Base-by-base conservation (phyloP, 306 rosid species). In the Quercus suber region DNA sequence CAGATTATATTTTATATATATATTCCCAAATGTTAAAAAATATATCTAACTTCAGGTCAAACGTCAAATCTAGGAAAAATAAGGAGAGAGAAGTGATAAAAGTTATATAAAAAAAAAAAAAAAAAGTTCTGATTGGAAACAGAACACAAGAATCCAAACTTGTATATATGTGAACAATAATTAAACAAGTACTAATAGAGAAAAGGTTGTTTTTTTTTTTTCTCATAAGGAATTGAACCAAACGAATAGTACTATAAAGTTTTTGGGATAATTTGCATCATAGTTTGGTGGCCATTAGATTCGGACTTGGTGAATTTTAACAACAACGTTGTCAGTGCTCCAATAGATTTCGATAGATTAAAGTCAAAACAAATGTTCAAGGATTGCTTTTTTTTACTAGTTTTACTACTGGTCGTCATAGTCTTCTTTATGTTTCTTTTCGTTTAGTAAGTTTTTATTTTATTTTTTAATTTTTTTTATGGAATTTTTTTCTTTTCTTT, bases 41-140 rank as follows among this genome's bases (percentile, higher is more conserved):
- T 76, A 71, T 60, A 76, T 78, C 70, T 55, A 59, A 63, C 69
- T 79, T 23, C 74, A 30, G 85, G 82, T 81, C 85, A 81, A 84
- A 84, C 80, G 30, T 75, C 49, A 76, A 78, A 68, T 23, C 80
- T 41, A 55, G 37, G 75, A 71, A 76, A 75, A 76, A 49, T 21
- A 73, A 25, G 73, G 10, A 58, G 31, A 43, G 73, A 73, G 45
- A 31, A 18, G 63, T 20, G 12, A 71, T 19, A 25, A 17, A 18
- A 20, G 23, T 3, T 5, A 23, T 30, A 20, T 77, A 69, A 71
- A 64, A 55, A 76, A 74, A 64, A 61, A 76, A 74, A n/a, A 84
- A 73, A 9, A 58, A 78, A 79, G 58, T 76, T 55, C 67, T 73
- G 84, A 77, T 84, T 69, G 80, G 71, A 65, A 73, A 80, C 83